Conservation (phyloP, 176 grass and related monocot genomes). For the Panicum miliaceum region DNA sequence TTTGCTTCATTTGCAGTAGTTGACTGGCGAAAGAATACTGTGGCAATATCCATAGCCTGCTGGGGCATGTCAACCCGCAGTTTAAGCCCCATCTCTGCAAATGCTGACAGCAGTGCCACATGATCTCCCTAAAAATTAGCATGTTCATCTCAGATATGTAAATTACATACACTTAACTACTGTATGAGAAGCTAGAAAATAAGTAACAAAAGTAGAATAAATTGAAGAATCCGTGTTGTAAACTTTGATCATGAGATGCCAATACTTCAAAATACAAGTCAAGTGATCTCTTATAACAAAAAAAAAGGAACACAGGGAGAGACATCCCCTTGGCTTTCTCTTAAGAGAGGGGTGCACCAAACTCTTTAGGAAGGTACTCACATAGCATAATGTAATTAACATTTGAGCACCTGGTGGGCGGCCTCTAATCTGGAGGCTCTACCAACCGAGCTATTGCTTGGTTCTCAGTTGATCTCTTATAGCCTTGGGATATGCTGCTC, state of each 20-base stretch:
- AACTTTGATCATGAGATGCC: not conserved
- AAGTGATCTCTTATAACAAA: not conserved
- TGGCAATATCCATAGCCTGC: slow-evolving; percentile 82
- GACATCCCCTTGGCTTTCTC: not conserved
- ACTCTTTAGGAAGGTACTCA: not conserved
- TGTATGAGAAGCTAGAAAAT: slow-evolving; percentile 15
- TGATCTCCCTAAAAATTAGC: slow-evolving; percentile 75
- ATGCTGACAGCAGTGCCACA: slow-evolving; percentile 87
- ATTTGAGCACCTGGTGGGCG: too few species aligned
- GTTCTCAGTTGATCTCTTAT: slow-evolving; percentile 18
- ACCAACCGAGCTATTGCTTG: not conserved
- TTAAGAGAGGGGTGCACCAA: not conserved
- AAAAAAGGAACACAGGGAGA: not conserved
- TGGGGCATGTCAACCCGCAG: slow-evolving; percentile 96
- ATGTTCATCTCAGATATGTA: slow-evolving; percentile 41
- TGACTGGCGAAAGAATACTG: slow-evolving; percentile 82
- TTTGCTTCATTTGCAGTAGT: slow-evolving; percentile 80
- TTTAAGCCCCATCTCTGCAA: slow-evolving; percentile 98
- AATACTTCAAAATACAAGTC: slow-evolving; percentile 4
- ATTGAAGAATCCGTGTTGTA: not conserved
- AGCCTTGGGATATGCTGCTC: slow-evolving; percentile 19
- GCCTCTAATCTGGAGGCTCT: not conserved
- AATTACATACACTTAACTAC: slow-evolving; percentile 20
- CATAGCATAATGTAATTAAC: too few species aligned
- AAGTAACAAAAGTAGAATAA: not conserved